A percentile compares a stretch with the other conserved stretches of the same genome.
Evolutionary conservation across 768 basidiomycete genomes (phyloP).

Genomic region (Leccinellum albellum): DNA sequence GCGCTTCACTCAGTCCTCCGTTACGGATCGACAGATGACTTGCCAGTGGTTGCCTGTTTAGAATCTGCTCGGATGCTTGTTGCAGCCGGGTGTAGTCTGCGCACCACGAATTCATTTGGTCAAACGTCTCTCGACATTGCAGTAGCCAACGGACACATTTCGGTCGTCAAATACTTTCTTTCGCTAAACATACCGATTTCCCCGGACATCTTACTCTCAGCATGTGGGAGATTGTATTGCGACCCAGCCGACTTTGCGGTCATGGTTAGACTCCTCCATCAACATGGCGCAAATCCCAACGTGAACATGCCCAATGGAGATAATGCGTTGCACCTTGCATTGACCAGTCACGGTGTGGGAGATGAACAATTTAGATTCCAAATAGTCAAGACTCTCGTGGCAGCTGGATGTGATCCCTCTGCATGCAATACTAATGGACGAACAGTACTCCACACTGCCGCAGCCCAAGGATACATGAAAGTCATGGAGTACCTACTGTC

Average conservation of each 20-base stretch:
- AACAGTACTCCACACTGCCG: fast-evolving
- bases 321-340: neutral
- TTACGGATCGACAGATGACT: fast-evolving
- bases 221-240: neutral
- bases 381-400: neutral
- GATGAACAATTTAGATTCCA: neutral
- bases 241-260: fast-evolving
- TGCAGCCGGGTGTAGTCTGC: neutral
- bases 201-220: neutral
- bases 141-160: neutral
- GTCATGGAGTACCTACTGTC: neutral
- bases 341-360: fast-evolving
- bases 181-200: neutral
- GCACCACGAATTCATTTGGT: neutral
- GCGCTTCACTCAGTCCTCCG: neutral
- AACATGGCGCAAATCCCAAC: neutral
- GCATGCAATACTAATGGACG: neutral
- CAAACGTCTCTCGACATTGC: neutral
- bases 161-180: neutral
- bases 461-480: neutral
- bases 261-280: neutral
- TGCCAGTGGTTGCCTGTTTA: fast-evolving
- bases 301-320: neutral
- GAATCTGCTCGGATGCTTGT: neutral
- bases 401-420: neutral